Conservation (phyloP, 2,329 filamentous ascomycete species). For the Lachnellula subtilissima region DNA sequence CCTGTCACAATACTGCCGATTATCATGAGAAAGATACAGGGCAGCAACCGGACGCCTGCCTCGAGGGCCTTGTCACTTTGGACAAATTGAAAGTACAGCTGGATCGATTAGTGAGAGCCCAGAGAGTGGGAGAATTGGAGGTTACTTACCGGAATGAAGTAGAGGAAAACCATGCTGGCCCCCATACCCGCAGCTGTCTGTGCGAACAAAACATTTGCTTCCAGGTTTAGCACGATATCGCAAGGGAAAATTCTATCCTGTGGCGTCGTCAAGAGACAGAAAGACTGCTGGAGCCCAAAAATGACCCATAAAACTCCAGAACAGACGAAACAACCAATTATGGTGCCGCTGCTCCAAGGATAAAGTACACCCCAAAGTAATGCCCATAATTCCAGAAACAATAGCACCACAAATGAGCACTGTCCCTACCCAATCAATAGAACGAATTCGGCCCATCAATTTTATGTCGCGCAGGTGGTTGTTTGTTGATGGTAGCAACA, state of each 20-base stretch:
- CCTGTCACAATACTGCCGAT: slow-evolving; percentile 28
- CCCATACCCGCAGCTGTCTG: slow-evolving; percentile 31
- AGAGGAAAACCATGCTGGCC: slow-evolving; percentile 36
- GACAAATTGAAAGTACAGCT: slow-evolving; percentile 43
- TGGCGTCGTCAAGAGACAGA: slow-evolving; percentile 40
- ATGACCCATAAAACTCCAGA: slow-evolving; percentile 18
- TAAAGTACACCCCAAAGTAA: slow-evolving; percentile 20
- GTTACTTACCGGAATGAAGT: slow-evolving; percentile 35
- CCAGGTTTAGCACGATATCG: slow-evolving; percentile 30
- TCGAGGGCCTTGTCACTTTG: slow-evolving; percentile 30
- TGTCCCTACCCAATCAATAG: slow-evolving; percentile 43
- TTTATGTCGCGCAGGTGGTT: too few species aligned
- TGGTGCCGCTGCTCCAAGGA: neutral
- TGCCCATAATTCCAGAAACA: slow-evolving; percentile 36
- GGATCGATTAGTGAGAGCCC: too few species aligned
- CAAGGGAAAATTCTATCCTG: slow-evolving; percentile 34
- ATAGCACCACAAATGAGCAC: slow-evolving; percentile 40
- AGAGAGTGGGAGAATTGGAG: too few species aligned
- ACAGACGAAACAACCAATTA: slow-evolving; percentile 29
- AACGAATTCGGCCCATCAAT: neutral
- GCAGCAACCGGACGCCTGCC: slow-evolving; percentile 34
- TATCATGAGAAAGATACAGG: slow-evolving; percentile 31
- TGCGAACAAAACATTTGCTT: slow-evolving; percentile 39
- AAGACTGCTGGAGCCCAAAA: slow-evolving; percentile 16
- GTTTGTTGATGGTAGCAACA: slow-evolving; percentile 23